Conservation (phyloP, 2,329 filamentous ascomycete species). For the Ophiostoma pallidulum region DNA sequence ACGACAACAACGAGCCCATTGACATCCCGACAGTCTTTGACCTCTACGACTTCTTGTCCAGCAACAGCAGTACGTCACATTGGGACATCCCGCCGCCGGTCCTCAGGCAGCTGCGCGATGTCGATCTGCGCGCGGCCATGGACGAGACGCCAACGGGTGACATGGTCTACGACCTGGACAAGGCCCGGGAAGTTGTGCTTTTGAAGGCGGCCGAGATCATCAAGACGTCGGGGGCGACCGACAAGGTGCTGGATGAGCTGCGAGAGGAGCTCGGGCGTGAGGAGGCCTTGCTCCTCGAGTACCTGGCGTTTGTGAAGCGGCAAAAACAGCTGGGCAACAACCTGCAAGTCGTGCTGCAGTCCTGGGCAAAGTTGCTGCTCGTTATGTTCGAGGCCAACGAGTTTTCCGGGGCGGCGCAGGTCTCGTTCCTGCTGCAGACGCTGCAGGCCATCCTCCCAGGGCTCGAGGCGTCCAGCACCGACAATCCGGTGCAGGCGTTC, state of each 20-base stretch:
- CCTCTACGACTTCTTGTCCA: constrained; percentile 75
- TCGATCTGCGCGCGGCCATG: constrained; percentile 59
- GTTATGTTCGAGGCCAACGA: constrained; percentile 77
- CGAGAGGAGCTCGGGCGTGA: constrained; percentile 45
- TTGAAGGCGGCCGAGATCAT: constrained; percentile 56
- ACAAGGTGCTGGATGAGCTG: constrained; percentile 28
- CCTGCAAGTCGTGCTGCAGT: constrained; percentile 59
- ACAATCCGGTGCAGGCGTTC: constrained; percentile 59
- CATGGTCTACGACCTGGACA: constrained; percentile 56
- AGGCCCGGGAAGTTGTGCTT: constrained; percentile 63
- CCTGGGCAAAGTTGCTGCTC: constrained; percentile 78
- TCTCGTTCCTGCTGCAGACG: constrained; percentile 73
- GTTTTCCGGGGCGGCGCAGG: constrained; percentile 61
- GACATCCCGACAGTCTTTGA: constrained; percentile 76
- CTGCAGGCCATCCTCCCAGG: constrained; percentile 83
- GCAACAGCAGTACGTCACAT: constrained; percentile 38
- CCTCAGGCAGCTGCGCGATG: constrained; percentile 50
- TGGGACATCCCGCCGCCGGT: constrained; percentile 43
- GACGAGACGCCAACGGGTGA: constrained; percentile 46
- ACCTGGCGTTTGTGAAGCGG: constrained; percentile 54
- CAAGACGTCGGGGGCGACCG: constrained; percentile 17
- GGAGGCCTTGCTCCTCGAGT: constrained; percentile 49
- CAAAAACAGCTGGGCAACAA: constrained; percentile 46
- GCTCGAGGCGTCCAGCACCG: constrained; percentile 65
- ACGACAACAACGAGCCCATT: constrained; percentile 56